These are phyloP conservation scores for Malassezia slooffiae DNA, from an alignment of 1,284 basidiomycete species.

Conservation along the genomic window DNA sequence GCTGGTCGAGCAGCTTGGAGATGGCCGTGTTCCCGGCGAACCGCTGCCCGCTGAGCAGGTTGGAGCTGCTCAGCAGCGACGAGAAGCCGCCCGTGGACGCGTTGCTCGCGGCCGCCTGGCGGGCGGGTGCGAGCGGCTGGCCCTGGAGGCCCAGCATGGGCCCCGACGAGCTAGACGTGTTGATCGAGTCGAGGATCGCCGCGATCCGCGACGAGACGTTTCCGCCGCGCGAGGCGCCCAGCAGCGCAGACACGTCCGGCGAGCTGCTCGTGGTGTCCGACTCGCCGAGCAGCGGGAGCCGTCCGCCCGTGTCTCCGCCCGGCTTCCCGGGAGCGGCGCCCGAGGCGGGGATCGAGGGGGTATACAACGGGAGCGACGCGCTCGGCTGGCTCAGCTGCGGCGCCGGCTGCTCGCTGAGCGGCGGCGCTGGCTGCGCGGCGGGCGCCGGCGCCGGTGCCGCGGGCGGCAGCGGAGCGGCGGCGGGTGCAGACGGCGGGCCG, in stretches of 20 bases:
- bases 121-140: constrained; percentile 12
- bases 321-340: too few relatives aligned
- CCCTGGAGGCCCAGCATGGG: constrained; percentile 14
- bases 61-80: constrained; percentile 8
- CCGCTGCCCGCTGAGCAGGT: constrained; percentile 1
- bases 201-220: constrained; percentile 15
- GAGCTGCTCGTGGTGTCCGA: too few relatives aligned
- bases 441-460: not conserved
- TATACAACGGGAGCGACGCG: too few relatives aligned
- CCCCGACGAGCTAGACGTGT: constrained; percentile 8
- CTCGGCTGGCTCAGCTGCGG: too few relatives aligned
- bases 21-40: constrained; percentile 10
- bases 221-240: not conserved
- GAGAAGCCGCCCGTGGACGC: constrained; percentile 1
- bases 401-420: too few relatives aligned
- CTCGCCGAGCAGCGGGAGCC: too few relatives aligned
- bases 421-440: too few relatives aligned
- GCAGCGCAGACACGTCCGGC: too few relatives aligned
- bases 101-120: constrained; percentile 1
- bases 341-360: constrained; percentile 15
- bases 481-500: not conserved
- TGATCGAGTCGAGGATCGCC: constrained; percentile 15
- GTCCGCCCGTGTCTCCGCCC: too few relatives aligned
- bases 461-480: not conserved
- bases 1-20: constrained; percentile 9